Evolutionary conservation across 225 moss, liverwort and hornwort genomes (phyloP), one percentile per base, ranked within the genome.

Genomic region (Bryum argenteum): DNA sequence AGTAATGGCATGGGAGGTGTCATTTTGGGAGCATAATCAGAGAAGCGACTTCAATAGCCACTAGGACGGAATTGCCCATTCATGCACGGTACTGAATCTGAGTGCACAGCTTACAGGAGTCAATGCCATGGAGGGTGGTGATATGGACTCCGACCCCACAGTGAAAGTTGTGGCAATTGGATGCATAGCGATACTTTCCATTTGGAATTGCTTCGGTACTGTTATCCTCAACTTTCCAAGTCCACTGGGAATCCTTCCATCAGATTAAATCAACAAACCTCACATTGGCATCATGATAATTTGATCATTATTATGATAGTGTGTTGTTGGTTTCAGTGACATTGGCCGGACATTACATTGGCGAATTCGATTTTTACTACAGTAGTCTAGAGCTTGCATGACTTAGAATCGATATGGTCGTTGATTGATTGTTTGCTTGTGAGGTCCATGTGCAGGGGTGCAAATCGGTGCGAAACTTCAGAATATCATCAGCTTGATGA

Each of bases 171-270:
- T 89, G 48, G 86, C 93, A 52, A 84, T 93, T 38, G 79, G 80
- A 70, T 86, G 84, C 76, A 77, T 96, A 26, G 82, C 76, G 18
- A 58, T 63, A 15, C 73, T 93, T 20, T 82, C 85, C 11, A 33
- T 91, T 66, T 89, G 68, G 74, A 96, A 93, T 72, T 93, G 89
- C 72, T 80, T 88, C 67, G 92, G 91, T 92, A 76, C 12, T 33
- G 26, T 69, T 9, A 3, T 51, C 65, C 45, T 62, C 17, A 65
- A 63, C 44, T n/a, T n/a, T n/a, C n/a, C 53, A 39, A 64, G 50
- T 58, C 12, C 43, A 62, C 52, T 45, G 60, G 28, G 64, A 67
- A 55, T 37, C 4, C 11, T 48, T 17, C 48, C 21, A 17, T 48
- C 48, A 16, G 15, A 47, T 47, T 4, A 63, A 18, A 19, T 37